Conservation (phyloP, 1,139 yeast genomes). For the Magnusiomyces tetraspermus region DNA sequence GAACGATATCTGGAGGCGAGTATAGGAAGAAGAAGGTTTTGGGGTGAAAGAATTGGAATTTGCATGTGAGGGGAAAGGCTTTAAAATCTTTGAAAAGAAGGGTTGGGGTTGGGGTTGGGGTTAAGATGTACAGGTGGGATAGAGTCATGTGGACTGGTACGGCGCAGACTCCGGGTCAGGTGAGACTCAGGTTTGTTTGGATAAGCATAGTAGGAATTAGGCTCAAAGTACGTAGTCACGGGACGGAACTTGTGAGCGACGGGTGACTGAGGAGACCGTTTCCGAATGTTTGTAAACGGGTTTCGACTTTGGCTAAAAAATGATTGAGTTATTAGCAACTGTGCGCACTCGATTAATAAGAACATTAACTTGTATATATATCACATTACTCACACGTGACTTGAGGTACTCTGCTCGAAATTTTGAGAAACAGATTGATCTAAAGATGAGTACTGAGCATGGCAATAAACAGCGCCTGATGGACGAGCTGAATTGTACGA, state of each 20-base stretch:
- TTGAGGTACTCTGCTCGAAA: too few relatives aligned
- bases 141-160: slow-evolving; percentile 13
- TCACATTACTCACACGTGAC: too few relatives aligned
- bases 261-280: neutral
- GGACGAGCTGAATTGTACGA: slow-evolving; percentile 1
- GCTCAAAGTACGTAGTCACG: neutral
- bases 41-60: slow-evolving; percentile 1
- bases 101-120: neutral
- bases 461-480: neutral
- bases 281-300: neutral
- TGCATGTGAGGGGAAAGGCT: slow-evolving; percentile 1
- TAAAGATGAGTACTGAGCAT: slow-evolving; percentile 8
- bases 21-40: neutral
- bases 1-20: slow-evolving; percentile 16
- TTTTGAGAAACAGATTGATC: slow-evolving; percentile 9
- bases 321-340: too few relatives aligned
- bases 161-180: slow-evolving; percentile 3
- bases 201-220: neutral
- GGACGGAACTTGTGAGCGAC: neutral
- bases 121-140: slow-evolving; percentile 5
- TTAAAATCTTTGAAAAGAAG: too few relatives aligned
- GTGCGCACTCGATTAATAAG: too few relatives aligned
- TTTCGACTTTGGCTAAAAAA: neutral
- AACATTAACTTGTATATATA: too few relatives aligned
- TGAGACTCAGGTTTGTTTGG: neutral